Evolutionary conservation across 768 basidiomycete species (phyloP).

Genomic region (Lentinula sp.): DNA sequence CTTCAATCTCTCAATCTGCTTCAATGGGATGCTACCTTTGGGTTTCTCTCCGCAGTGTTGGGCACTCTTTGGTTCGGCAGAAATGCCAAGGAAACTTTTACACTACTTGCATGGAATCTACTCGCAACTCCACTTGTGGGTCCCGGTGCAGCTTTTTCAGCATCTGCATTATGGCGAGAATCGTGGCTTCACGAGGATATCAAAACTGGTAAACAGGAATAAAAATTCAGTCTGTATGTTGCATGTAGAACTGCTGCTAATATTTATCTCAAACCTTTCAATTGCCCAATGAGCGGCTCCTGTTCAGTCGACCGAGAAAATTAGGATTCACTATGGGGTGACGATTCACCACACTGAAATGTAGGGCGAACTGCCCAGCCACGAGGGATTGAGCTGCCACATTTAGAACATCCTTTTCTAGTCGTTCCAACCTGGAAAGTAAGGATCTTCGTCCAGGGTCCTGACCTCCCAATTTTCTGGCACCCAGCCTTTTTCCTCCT

Average conservation of each 20-base stretch:
- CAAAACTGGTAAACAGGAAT: not conserved
- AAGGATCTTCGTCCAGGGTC: slow-evolving; percentile 45
- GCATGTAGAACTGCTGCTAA: too few relatives aligned
- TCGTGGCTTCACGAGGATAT: slow-evolving; percentile 16
- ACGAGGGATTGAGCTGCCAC: too few relatives aligned
- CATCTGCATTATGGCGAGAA: slow-evolving; percentile 45
- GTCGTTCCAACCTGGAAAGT: slow-evolving; percentile 40
- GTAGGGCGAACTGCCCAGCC: too few relatives aligned
- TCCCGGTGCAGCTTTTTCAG: slow-evolving; percentile 45
- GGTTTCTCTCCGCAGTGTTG: slow-evolving; percentile 31
- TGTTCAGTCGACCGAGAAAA: too few relatives aligned
- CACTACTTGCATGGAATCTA: slow-evolving; percentile 35
- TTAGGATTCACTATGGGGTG: too few relatives aligned
- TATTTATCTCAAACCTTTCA: too few relatives aligned
- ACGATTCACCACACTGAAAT: too few relatives aligned
- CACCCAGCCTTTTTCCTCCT: slow-evolving; percentile 39
- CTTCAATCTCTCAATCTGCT: slow-evolving; percentile 34
- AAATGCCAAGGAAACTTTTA: slow-evolving; percentile 21
- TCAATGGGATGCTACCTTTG: slow-evolving; percentile 45
- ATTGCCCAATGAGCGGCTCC: too few relatives aligned
- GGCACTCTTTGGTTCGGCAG: slow-evolving; percentile 44
- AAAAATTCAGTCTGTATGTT: not conserved
- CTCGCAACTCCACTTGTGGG: slow-evolving; percentile 37
- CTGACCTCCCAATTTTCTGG: slow-evolving; percentile 41
- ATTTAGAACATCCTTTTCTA: not conserved